A percentile compares a stretch with the other conserved stretches of the same genome.
These are phyloP conservation scores for Narthecium ossifragum DNA, from an alignment of 106 monocot genomes.

Conservation along the genomic window DNA sequence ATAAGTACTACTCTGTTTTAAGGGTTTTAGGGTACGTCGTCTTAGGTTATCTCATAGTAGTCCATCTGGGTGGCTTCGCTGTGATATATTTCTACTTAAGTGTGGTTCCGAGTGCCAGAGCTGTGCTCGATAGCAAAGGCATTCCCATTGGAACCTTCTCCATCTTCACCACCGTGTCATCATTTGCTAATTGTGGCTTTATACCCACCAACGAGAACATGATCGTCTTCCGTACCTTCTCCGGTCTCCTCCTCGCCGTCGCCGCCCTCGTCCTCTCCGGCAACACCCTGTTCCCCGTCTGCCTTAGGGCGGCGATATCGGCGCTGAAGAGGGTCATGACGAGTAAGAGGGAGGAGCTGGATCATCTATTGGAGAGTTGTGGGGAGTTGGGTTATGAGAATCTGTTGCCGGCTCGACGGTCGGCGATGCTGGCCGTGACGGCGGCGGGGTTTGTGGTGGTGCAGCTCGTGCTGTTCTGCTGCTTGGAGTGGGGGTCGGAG, in stretches of 20 bases:
- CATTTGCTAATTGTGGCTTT: constrained; percentile 46
- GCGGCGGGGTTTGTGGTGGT: constrained; percentile 19
- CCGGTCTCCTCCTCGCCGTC: constrained; percentile 35
- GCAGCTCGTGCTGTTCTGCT: constrained; percentile 38
- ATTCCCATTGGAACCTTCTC: constrained; percentile 20
- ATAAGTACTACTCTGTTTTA: too few relatives aligned
- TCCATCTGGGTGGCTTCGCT: constrained; percentile 25
- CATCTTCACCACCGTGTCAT: constrained; percentile 38
- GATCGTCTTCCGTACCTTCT: constrained; percentile 28
- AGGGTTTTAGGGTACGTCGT: constrained; percentile 21
- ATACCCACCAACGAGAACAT: constrained; percentile 46
- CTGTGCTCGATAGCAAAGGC: constrained; percentile 21
- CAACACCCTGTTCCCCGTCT: constrained; percentile 33
- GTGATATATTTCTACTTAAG: constrained; percentile 26
- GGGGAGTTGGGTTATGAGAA: constrained; percentile 19
- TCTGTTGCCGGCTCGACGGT: constrained; percentile 19
- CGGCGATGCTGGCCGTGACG: constrained; percentile 17
- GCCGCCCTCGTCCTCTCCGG: constrained; percentile 22
- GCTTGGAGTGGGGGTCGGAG: constrained; percentile 53
- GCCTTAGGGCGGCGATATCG: constrained; percentile 20
- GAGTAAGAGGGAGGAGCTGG: constrained; percentile 11
- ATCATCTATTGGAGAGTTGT: constrained; percentile 12
- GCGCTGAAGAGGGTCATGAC: constrained; percentile 22
- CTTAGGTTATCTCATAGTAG: constrained; percentile 24
- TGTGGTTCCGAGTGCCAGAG: constrained; percentile 12